A percentile compares a stretch with the other conserved stretches of the same genome.
Evolutionary conservation across 2,329 filamentous ascomycete species (phyloP).

Genomic region (Ambrosiella beaveri): DNA sequence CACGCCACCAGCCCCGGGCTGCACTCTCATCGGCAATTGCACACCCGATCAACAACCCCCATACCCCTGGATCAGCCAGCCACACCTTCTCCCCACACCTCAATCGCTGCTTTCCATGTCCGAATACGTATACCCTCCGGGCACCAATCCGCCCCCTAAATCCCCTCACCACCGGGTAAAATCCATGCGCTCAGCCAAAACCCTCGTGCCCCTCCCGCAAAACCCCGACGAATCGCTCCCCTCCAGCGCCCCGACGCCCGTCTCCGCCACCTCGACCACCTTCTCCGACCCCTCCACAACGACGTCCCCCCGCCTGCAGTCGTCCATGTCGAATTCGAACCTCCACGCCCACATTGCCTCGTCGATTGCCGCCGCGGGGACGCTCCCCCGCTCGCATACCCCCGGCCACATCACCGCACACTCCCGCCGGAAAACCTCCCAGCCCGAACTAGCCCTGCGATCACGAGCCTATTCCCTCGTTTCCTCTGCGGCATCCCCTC

Average conservation of each 20-base stretch:
- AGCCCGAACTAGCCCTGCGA: slow-evolving; percentile 35
- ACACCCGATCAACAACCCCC: too few species aligned
- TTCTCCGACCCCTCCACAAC: not conserved
- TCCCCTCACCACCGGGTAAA: slow-evolving; percentile 8
- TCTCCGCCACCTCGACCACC: slow-evolving; percentile 1
- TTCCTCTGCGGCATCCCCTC: slow-evolving; percentile 23
- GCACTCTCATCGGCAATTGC: not conserved
- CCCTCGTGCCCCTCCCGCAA: not conserved
- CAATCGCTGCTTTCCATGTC: not conserved
- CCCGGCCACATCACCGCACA: slow-evolving; percentile 43
- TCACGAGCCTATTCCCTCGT: slow-evolving; percentile 32
- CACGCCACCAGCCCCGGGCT: not conserved
- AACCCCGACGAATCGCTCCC: not conserved
- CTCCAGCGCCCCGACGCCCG: not conserved
- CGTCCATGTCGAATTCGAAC: not conserved
- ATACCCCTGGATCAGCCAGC: not conserved
- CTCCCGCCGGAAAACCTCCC: slow-evolving; percentile 32
- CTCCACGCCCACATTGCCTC: slow-evolving; percentile 12
- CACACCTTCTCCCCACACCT: not conserved
- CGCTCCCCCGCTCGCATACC: slow-evolving; percentile 39
- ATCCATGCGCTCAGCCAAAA: slow-evolving; percentile 6
- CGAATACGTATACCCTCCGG: not conserved
- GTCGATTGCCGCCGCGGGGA: slow-evolving; percentile 23
- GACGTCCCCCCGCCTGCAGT: slow-evolving; percentile 1
- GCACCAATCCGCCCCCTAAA: not conserved